phyloP scores from a whole-genome alignment of 495 filamentous ascomycete species.

The Hypoxylon trugodes region DNA sequence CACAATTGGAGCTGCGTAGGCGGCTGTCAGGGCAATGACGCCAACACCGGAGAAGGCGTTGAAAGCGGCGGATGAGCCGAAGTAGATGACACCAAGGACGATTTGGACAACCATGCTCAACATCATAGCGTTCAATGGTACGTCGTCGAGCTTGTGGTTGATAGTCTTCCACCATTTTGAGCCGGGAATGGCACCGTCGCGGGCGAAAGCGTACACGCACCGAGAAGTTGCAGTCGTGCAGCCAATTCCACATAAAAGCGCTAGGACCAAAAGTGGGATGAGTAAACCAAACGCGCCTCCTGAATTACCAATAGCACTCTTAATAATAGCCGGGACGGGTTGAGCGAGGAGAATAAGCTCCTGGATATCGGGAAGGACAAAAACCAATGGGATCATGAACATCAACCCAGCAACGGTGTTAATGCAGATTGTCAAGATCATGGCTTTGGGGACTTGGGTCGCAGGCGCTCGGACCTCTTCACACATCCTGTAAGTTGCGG shows the following conservation, averaged over 20 bases:
- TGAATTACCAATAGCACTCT: slow-evolving; percentile 53
- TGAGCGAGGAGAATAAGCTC: slow-evolving; percentile 53
- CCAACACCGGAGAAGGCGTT: slow-evolving; percentile 71
- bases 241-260: slow-evolving; percentile 67
- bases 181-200: slow-evolving; percentile 65
- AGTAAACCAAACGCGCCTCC: slow-evolving; percentile 58
- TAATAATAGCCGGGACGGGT: slow-evolving; percentile 57
- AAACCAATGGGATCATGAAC: slow-evolving; percentile 59
- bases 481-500: slow-evolving; percentile 51
- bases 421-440: slow-evolving; percentile 59
- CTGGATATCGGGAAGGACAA: slow-evolving; percentile 57
- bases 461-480: slow-evolving; percentile 58
- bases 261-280: slow-evolving; percentile 58
- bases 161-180: slow-evolving; percentile 61
- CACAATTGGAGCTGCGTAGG: slow-evolving; percentile 67
- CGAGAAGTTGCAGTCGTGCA: slow-evolving; percentile 68
- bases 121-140: slow-evolving; percentile 62
- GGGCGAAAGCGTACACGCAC: slow-evolving; percentile 67
- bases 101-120: slow-evolving; percentile 58
- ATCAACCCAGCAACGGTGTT: slow-evolving; percentile 58
- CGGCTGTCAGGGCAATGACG: slow-evolving; percentile 65
- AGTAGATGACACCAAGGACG: slow-evolving; percentile 60
- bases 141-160: slow-evolving; percentile 55
- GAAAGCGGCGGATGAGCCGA: slow-evolving; percentile 60
- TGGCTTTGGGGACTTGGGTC: slow-evolving; percentile 60